Conservation (phyloP, 345 rosid species). For the Lepidium africanum region DNA sequence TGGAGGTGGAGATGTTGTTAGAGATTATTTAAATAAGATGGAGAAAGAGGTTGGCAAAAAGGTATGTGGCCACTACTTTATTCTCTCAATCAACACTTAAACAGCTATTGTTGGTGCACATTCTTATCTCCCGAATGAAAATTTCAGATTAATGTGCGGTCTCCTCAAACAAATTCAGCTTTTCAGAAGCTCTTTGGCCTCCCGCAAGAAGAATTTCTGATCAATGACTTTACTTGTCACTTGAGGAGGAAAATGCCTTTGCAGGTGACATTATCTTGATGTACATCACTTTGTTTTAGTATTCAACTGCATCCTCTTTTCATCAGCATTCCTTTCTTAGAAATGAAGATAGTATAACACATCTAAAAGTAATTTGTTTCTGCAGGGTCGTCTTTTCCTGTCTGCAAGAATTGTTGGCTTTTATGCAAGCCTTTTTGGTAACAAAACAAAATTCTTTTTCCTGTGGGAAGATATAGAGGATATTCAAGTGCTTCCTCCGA, state of each 20-base stretch:
- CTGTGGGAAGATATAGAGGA: slow-evolving; percentile 97
- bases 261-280: slow-evolving; percentile 51
- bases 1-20: slow-evolving; percentile 72
- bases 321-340: background rate
- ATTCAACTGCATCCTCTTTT: background rate
- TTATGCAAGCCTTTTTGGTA: slow-evolving; percentile 86
- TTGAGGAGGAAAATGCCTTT: slow-evolving; percentile 85
- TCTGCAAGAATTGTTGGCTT: slow-evolving; percentile 93
- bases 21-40: slow-evolving; percentile 87
- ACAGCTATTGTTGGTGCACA: background rate
- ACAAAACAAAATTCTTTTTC: slow-evolving; percentile 85
- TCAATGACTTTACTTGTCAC: slow-evolving; percentile 97
- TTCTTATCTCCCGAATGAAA: slow-evolving; percentile 1
- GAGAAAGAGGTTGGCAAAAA: slow-evolving; percentile 99
- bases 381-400: slow-evolving; percentile 88
- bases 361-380: background rate
- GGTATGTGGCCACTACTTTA: slow-evolving; percentile 36
- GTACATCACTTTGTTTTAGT: background rate
- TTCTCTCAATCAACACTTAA: background rate
- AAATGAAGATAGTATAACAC: background rate
- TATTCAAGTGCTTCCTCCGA: slow-evolving; percentile 67
- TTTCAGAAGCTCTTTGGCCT: slow-evolving; percentile 96
- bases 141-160: slow-evolving; percentile 77
- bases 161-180: slow-evolving; percentile 96
- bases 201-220: slow-evolving; percentile 92